Evolutionary conservation across 352 stramenopile genomes (phyloP), one percentile per base, ranked within the genome.

Genomic region (Phytophthora colocasiae): DNA sequence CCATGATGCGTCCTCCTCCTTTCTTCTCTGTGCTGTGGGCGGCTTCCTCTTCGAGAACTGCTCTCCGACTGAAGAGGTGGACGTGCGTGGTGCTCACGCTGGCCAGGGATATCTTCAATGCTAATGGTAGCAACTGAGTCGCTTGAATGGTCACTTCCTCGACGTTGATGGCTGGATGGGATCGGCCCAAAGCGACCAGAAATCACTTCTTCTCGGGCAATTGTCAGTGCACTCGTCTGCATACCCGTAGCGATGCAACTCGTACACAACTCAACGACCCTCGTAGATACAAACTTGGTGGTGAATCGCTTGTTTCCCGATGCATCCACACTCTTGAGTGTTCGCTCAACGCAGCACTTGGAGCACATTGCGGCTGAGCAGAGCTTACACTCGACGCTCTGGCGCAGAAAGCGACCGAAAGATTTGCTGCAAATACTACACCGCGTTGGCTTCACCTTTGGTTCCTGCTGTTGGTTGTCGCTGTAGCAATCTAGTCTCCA

Each of bases 341-440:
- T 80, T 48, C 66, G 73, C 27, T 63, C 58, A 6, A 86, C 66
- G 29, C 62, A 73, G 43, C 80, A 88, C n/a, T 81, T 81, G 8
- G 53, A 63, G 75, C 77, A 88, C 61, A 88, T 80, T 9, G 56
- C 61, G 24, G 50, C 52, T n/a, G 60, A 75, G 62, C 80, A 89
- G 10, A 86, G 58, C 45, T 85, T 72, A 52, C 80, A 87, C 63
- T 75, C 49, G 4, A 77, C 39, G 45, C 59, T 71, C 26, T 79
- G 63, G 34, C 71, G 63, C 36, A 66, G 58, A 31, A 82, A 73
- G 4, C 66, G 52, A 29, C 70, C 63, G 46, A 88, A 86, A 0
- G 44, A 63, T 27, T 83, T 82, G 29, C 39, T 67, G 69, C 80
- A 88, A 44, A 85, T 63, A 41, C 64, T 73, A 64, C 80, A 88